Evolutionary conservation across 2,329 filamentous ascomycete genomes (phyloP), one percentile per base, ranked within the genome.

Genomic region (Sporothrix curviconia): DNA sequence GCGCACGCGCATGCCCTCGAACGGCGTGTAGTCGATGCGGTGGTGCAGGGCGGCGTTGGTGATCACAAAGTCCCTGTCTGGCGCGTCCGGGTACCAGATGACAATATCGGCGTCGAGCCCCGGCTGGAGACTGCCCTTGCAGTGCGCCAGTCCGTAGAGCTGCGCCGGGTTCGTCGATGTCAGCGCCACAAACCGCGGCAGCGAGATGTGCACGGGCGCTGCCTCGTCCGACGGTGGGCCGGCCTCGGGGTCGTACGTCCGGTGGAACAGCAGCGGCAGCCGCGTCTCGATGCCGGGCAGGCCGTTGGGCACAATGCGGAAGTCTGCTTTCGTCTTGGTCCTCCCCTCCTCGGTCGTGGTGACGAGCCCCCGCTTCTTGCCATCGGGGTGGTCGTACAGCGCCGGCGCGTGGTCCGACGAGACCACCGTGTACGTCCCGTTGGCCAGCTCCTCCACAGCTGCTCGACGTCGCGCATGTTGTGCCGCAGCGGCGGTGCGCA

Each of bases 11-110:
- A 73, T 73, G 0, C 81, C 81, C 64, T 85, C 81, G 62, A 80
- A 85, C 0, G 82, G 82, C 6, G 82, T 84, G 64, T 85, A 84
- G 64, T 86, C 82, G 2, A 83, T 77, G 59, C 80, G 74, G 64
- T 85, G 82, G 66, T 85, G 82, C 60, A 85, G 66, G 67, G 76
- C 75, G 3, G 71, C 69, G 61, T 84, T 82, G 37, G 28, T 39
- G 19, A 62, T 59, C n/a, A 46, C 25, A 7, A 55, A 56, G 11
- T n/a, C 22, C 6, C 43, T 6, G 14, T 34, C 17, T 4, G 12
- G 8, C 3, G 24, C 72, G 11, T 75, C 69, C 0, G 79, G 78
- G 65, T 82, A 78, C 79, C 80, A 84, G n/a, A 83, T 75, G 12
- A 78, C 77, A 39, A 84, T 66, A 66, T 84, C 81, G 1, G 80